Evolutionary conservation across 129 eudicot species (phyloP).

Genomic region (Scalesia atractyloides): DNA sequence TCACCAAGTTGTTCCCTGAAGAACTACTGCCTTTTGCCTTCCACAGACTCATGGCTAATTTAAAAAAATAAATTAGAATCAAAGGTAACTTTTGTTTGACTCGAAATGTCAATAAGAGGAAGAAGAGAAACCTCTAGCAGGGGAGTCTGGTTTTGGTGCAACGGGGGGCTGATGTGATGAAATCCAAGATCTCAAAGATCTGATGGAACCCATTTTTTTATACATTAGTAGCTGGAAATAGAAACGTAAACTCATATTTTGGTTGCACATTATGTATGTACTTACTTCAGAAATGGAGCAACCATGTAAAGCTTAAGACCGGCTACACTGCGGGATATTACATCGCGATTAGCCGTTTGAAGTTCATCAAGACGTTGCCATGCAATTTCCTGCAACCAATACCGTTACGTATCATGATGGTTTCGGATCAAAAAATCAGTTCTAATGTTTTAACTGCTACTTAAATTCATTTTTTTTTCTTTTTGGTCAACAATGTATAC

Average conservation of each 20-base stretch:
- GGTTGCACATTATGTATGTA: neutral
- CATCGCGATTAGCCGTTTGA: conserved; percentile 70
- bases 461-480: neutral
- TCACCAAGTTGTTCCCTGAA: conserved; percentile 58
- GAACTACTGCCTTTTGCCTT: conserved; percentile 73
- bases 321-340: conserved; percentile 79
- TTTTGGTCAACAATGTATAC: conserved; percentile 1
- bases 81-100: neutral
- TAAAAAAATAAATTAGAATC: neutral
- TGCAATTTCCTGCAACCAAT: conserved; percentile 81
- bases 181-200: conserved; percentile 86
- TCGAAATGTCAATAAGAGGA: neutral
- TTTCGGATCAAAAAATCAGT: neutral
- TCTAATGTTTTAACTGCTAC: neutral
- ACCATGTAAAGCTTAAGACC: conserved; percentile 99
- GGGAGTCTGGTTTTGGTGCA: conserved; percentile 56
- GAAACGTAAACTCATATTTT: neutral
- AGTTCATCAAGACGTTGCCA: conserved; percentile 98
- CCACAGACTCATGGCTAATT: conserved; percentile 71
- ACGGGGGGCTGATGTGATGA: conserved; percentile 69
- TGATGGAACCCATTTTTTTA: conserved; percentile 27
- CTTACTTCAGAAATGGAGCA: conserved; percentile 89
- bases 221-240: neutral
- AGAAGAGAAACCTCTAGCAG: conserved; percentile 59
- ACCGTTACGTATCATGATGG: conserved; percentile 1